These are phyloP conservation scores for Phascolomyces articulosus DNA, from an alignment of 371 early-diverging fungal species.

Conservation along the genomic window DNA sequence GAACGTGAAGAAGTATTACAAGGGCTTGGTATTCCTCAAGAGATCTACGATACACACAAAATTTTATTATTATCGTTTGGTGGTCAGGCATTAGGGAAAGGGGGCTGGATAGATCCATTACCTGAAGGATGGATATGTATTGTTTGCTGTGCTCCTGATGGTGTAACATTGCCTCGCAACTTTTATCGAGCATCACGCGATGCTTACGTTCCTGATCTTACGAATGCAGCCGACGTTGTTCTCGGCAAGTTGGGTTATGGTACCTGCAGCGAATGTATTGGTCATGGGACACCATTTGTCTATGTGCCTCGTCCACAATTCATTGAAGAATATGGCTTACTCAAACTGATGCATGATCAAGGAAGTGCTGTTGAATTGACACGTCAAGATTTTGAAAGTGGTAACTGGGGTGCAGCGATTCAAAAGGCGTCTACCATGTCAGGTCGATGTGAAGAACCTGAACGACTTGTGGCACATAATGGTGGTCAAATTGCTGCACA, in stretches of 20 bases:
- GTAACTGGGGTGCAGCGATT: constrained; percentile 60
- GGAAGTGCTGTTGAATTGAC: constrained; percentile 67
- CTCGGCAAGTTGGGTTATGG: constrained; percentile 84
- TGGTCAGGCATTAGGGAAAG: constrained; percentile 63
- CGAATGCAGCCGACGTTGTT: constrained; percentile 75
- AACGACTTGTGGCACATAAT: constrained; percentile 51
- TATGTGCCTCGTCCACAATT: constrained; percentile 82
- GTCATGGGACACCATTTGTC: constrained; percentile 71
- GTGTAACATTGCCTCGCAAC: constrained; percentile 52
- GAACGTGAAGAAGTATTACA: constrained; percentile 58
- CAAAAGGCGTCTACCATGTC: constrained; percentile 35
- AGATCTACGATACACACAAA: constrained; percentile 57
- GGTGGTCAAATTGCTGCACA: constrained; percentile 60
- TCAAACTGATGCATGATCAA: constrained; percentile 67
- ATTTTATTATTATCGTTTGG: constrained; percentile 79
- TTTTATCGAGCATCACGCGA: constrained; percentile 66
- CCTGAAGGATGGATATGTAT: constrained; percentile 81
- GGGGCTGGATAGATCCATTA: constrained; percentile 57
- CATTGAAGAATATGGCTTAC: constrained; percentile 76
- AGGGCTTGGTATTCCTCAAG: constrained; percentile 61
- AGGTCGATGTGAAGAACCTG: constrained; percentile 39
- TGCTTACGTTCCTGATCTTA: constrained; percentile 78
- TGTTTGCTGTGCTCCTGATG: constrained; percentile 65
- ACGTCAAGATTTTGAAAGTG: constrained; percentile 63
- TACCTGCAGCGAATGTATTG: constrained; percentile 82